Evolutionary conservation across 345 rosid species (phyloP), one percentile per base, ranked within the genome.

Genomic region (Angophora floribunda): DNA sequence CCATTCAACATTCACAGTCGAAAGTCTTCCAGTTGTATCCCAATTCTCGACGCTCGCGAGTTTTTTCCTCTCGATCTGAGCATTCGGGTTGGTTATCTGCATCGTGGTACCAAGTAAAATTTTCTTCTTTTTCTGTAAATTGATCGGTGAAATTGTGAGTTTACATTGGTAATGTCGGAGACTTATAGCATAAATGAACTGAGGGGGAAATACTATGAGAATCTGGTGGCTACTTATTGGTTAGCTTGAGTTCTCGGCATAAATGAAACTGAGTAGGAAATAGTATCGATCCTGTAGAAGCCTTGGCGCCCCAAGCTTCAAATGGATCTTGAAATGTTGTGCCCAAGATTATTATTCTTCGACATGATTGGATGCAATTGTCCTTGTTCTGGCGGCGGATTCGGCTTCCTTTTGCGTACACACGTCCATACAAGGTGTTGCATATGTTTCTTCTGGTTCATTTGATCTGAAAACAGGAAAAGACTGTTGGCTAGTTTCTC

Each of bases 11-110:
- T 75, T 75, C 19, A 19, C 82, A 70, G 82, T 3, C 26, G 2
- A 70, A 70, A 9, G 4, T 41, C 49, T 75, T 36, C 36, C 13
- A 17, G 9, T 36, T 36, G 1, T 75, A 19, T 47, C 9, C 47
- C 82, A 41, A 75, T 36, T 21, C 26, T 36, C 7, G 82, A 75
- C 0, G 47, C 1, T 6, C 0, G 2, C 2, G 14, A 41, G 47
- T 19, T 36, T 10, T 16, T 19, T 36, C 44, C 82, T 75, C 82
- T 75, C 49, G 26, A 36, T 75, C 36, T 36, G 44, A 36, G 82
- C 44, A 67, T 67, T 30, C 1, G 45, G 45, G 44, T 67, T 67
- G 22, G 22, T 67, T 32, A 21, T 19, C 44, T 70, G 82, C 4
- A 0, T 70, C 3, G 47, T 47, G 1, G 44, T 19, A 17, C 26